Conservation (phyloP, 2,329 filamentous ascomycete species). For the Talaromyces islandicus region DNA sequence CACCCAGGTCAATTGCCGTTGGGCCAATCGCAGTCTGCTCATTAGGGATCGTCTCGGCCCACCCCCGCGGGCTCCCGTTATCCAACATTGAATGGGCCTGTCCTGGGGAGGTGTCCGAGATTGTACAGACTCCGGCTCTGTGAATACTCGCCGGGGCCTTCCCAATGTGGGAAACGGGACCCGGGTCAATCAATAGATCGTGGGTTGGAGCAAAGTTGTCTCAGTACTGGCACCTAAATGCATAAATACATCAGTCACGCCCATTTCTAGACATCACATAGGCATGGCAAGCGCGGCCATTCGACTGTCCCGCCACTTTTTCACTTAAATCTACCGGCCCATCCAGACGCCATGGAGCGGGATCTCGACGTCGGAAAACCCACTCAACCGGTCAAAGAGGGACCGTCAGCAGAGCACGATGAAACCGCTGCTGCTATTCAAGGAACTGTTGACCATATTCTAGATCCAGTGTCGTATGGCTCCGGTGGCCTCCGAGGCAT, state of each 20-base stretch:
- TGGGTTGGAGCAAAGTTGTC: background rate
- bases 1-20: too few relatives aligned
- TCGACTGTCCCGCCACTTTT: background rate
- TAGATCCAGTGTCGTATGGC: background rate
- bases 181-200: background rate
- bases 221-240: background rate
- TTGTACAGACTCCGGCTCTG: background rate
- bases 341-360: background rate
- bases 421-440: background rate
- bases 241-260: background rate
- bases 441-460: constrained; percentile 11
- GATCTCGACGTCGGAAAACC: background rate
- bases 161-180: background rate
- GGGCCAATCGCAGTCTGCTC: too few relatives aligned
- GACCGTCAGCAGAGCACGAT: background rate
- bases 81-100: too few relatives aligned
- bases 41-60: too few relatives aligned
- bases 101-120: too few relatives aligned
- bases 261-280: background rate
- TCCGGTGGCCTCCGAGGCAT: background rate
- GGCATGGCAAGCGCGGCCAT: background rate
- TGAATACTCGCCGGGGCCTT: background rate
- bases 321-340: background rate
- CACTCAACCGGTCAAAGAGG: background rate
- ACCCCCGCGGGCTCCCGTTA: too few relatives aligned